A percentile compares a stretch with the other conserved stretches of the same genome.
Conservation (phyloP, 1,139 yeast genomes). For the Candida tropicalis region DNA sequence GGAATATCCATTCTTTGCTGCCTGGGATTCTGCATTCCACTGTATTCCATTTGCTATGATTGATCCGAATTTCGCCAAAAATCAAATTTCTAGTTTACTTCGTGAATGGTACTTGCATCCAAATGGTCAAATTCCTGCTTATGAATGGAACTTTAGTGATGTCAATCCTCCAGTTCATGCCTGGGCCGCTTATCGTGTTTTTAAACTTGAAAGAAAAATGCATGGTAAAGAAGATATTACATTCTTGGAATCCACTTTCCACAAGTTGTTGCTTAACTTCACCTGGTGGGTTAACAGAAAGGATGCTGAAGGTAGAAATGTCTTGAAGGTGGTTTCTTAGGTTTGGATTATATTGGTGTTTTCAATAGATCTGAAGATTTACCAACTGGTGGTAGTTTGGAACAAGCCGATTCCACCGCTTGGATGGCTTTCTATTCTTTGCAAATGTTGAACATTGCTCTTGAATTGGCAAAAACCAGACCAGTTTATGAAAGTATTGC, state of each 20-base stretch:
- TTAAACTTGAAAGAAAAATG: constrained; percentile 86
- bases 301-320: constrained; percentile 85
- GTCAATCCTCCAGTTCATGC: constrained; percentile 98
- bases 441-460: constrained; percentile 91
- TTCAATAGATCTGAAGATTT: constrained; percentile 93
- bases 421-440: constrained; percentile 97
- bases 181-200: constrained; percentile 92
- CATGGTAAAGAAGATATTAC: constrained; percentile 81
- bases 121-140: constrained; percentile 97
- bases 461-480: constrained; percentile 82
- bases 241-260: constrained; percentile 89
- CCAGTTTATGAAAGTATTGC: constrained; percentile 95
- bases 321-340: constrained; percentile 96
- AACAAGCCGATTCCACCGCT: constrained; percentile 96
- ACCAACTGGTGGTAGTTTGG: constrained; percentile 90
- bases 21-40: constrained; percentile 98
- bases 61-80: constrained; percentile 92
- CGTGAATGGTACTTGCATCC: constrained; percentile 99
- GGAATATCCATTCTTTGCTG: constrained; percentile 97
- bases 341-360: constrained; percentile 91
- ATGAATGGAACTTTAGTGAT: constrained; percentile 96
- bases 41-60: constrained; percentile 93
- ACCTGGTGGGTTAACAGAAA: constrained; percentile 99
- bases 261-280: constrained; percentile 83
- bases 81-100: constrained; percentile 82